phyloP scores from a whole-genome alignment of 257 asterid genomes.

The Lithospermum erythrorhizon region DNA sequence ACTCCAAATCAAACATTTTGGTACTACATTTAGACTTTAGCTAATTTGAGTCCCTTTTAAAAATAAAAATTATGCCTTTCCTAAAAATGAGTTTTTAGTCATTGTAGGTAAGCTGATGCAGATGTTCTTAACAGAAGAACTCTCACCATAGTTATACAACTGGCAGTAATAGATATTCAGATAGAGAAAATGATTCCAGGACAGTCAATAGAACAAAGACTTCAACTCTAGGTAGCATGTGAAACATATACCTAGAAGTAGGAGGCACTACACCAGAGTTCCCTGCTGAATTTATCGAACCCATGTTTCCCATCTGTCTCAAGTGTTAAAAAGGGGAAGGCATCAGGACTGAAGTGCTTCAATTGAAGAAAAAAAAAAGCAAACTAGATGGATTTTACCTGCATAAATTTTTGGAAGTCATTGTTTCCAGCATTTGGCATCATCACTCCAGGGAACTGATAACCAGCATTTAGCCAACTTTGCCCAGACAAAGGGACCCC shows the following conservation, averaged over 20 bases:
- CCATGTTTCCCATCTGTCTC: constrained; percentile 56
- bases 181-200: neutral
- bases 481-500: constrained; percentile 48
- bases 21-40: no score
- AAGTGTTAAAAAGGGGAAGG: constrained; percentile 14
- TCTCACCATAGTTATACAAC: no score
- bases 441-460: constrained; percentile 61
- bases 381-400: constrained; percentile 29
- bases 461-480: constrained; percentile 58
- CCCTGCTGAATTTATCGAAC: constrained; percentile 37
- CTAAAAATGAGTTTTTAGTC: no score
- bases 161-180: no score
- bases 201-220: neutral
- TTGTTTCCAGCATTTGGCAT: constrained; percentile 49
- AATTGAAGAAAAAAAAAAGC: neutral
- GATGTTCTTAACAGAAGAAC: no score
- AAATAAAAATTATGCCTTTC: no score
- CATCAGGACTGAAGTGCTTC: constrained; percentile 10
- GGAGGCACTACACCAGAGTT: constrained; percentile 38
- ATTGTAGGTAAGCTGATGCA: no score
- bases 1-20: no score
- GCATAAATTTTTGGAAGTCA: constrained; percentile 48
- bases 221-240: neutral
- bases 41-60: no score
- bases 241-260: constrained; percentile 39